Evolutionary conservation across 2,329 filamentous ascomycete species (phyloP).

Genomic region (Chalaropsis ovoidea): DNA sequence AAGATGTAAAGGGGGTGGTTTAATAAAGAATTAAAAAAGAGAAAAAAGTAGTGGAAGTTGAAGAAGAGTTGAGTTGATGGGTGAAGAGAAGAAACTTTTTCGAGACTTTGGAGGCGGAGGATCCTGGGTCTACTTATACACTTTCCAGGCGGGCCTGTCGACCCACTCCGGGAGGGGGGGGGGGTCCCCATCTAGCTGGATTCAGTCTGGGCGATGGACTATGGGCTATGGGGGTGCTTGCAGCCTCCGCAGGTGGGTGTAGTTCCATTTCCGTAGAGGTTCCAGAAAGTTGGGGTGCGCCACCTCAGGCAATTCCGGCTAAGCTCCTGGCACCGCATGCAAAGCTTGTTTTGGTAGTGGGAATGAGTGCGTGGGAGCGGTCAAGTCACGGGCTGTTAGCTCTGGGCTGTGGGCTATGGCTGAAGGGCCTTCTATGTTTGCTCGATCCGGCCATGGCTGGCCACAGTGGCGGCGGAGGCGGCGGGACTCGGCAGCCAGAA

Average conservation of each 20-base stretch:
- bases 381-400: too few species aligned
- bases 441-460: constrained; percentile 2
- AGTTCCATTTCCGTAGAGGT: not conserved
- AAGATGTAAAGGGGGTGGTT: not conserved
- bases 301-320: not conserved
- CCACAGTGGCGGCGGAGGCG: constrained; percentile 2
- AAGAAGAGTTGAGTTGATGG: not conserved
- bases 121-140: constrained; percentile 2
- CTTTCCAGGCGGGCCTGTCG: not conserved
- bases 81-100: not conserved
- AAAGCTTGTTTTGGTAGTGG: too few species aligned
- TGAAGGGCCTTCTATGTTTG: not conserved
- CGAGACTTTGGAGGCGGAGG: not conserved
- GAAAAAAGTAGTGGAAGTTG: not conserved
- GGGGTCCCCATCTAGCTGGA: not conserved
- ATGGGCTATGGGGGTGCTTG: not conserved
- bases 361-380: too few species aligned
- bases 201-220: not conserved
- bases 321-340: not conserved
- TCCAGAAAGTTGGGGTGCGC: not conserved
- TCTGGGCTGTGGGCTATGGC: not conserved
- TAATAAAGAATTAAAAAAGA: constrained; percentile 4
- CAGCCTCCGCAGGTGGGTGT: too few species aligned
- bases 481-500: not conserved
- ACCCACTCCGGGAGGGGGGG: not conserved